phyloP scores from a whole-genome alignment of 2,329 filamentous ascomycete species.

The Xylariaceae sp. region DNA sequence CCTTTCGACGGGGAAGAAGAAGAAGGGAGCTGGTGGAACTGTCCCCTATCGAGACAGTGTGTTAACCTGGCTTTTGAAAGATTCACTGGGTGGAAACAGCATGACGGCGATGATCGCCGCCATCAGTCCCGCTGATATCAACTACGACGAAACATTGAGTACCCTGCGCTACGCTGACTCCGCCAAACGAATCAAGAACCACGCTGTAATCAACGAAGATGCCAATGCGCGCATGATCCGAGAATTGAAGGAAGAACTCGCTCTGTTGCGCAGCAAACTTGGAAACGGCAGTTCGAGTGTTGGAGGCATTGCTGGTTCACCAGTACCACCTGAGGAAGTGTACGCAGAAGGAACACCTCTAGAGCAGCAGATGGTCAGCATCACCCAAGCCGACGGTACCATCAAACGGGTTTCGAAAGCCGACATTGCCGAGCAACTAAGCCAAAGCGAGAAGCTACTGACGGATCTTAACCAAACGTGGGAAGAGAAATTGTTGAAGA shows the following conservation, averaged over 20 bases:
- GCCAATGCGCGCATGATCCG: conserved; percentile 98
- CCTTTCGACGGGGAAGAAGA: conserved; percentile 77
- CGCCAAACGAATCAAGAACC: conserved; percentile 99
- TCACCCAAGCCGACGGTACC: conserved; percentile 76
- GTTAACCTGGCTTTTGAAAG: conserved; percentile 93
- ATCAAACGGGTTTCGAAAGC: conserved; percentile 97
- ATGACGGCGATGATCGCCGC: conserved; percentile 99
- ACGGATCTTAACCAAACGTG: conserved; percentile 96
- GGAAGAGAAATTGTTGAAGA: conserved; percentile 94
- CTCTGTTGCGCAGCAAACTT: conserved; percentile 80
- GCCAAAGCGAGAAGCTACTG: conserved; percentile 93
- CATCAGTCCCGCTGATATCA: conserved; percentile 97
- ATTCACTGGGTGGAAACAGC: conserved; percentile 95
- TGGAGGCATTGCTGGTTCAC: conserved; percentile 35
- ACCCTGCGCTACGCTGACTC: conserved; percentile 95
- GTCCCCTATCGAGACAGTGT: conserved; percentile 97
- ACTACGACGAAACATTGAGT: conserved; percentile 95
- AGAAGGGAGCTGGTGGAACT: conserved; percentile 65
- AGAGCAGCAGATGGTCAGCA: conserved; percentile 94
- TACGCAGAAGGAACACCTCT: conserved; percentile 89
- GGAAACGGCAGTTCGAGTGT: conserved; percentile 49
- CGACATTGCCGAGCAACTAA: conserved; percentile 93
- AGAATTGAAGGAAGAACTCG: conserved; percentile 91
- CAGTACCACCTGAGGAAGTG: conserved; percentile 64
- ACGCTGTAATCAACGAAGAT: conserved; percentile 97